Evolutionary conservation across 176 grass and related monocot genomes (phyloP), one percentile per base, ranked within the genome.

Genomic region (Carex kokanica): DNA sequence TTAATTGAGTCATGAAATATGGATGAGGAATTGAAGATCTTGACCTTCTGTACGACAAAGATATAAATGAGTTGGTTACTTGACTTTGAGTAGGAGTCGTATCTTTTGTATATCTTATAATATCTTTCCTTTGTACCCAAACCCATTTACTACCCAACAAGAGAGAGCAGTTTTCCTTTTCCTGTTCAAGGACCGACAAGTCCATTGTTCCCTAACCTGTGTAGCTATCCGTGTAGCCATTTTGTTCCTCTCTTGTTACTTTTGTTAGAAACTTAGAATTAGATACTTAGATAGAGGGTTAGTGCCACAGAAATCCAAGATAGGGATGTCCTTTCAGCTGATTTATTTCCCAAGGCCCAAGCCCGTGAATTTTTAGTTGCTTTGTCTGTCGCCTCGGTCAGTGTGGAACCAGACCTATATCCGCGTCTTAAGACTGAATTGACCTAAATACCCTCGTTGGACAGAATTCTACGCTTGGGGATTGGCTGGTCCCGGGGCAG

Each of bases 21-120:
- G 34, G 73, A 78, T 78, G 65, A 69, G 29, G 34, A 27, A 14
- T 69, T 74, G 38, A 18, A 38, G 69, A 12, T 59, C 18, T 59
- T 59, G 14, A 49, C 10, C 45, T 55, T 79, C 41, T 12, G 54
- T 62, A 23, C 17, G 58, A 6, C 29, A 80, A n/a, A 20, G 57
- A 62, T 20, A 80, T 80, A 60, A 80, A 60, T 62, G 47, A 60
- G 78, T 34, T 80, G 11, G 78, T 80, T 80, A 62, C 29, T 59
- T 59, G 15, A 57, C 8, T 57, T 36, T 21, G 7, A 49, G 9
- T 47, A 8, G 41, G 8, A 45, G 43, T 41, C 10, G 3, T 11
- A 49, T 49, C 10, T 49, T 49, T 49, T 49, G 45, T 49, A 47
- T 80, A 62, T 80, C 78, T 80, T 80, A 62, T 38, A 43, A 80